Evolutionary conservation across 2,329 filamentous ascomycete species (phyloP), one percentile per base, ranked within the genome.

Genomic region (Fusarium tricinctum): DNA sequence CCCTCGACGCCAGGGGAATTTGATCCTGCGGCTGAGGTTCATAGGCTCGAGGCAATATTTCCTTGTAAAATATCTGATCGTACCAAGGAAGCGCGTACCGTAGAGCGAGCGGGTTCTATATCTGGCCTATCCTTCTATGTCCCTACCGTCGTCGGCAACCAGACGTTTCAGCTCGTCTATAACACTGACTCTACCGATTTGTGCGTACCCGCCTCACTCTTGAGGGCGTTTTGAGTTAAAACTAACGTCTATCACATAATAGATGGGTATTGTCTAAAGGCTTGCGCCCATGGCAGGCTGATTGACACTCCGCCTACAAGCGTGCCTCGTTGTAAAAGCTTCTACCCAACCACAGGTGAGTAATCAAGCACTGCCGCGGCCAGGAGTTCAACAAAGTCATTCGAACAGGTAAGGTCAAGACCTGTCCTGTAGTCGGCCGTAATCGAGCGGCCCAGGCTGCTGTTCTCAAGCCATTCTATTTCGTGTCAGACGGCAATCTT

Each of bases 161-260:
- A 55, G 26, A 39, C 52, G 1, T 55, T 55, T 13, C 12, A 40
- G 2, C 2, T 55, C 14, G 9, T 40, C 2, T 51, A 51, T 7
- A 32, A 51, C 8, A 55, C 52, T 23, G 44, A 44, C 5, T 50
- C 44, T 10, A 32, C 44, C 0, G 52, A 55, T 17, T 5, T 50
- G 32, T 55, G 0, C 23, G 32, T 39, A 9, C 3, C 26, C 9
- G 8, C 26, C 3, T 1, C 2, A 5, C 2, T 19, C 23, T 5
- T 1, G 20, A 8, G 1, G 8, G 23, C 6, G 8, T 8, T 9
- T 8, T 26, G n/a, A 26, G 7, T 8, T 26, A 8, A 6, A 33
- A 23, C 32, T 50, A 1, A 50, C 15, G 19, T 1, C 3, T 17
- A 0, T 5, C 3, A 6, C 5, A 2, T 0, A 0, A 3, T 1